phyloP scores from a whole-genome alignment of 345 rosid genomes.

The Boechera retrofracta region DNA sequence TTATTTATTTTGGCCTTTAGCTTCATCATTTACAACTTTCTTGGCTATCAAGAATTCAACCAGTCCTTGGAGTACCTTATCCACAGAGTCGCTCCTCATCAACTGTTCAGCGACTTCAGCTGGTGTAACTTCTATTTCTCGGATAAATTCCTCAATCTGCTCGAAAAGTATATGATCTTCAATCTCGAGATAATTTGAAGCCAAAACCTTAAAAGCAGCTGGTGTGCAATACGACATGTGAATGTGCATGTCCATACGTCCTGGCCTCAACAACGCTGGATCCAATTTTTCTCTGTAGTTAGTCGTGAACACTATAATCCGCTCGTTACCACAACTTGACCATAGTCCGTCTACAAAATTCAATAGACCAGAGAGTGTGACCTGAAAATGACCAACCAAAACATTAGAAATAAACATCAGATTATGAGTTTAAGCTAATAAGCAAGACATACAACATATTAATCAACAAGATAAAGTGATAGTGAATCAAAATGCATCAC shows the following conservation, averaged over 20 bases:
- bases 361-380: constrained; percentile 58
- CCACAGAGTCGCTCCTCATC: constrained; percentile 52
- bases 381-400: constrained; percentile 26
- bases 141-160: constrained; percentile 46
- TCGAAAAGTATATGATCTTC: constrained; percentile 41
- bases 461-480: not conserved
- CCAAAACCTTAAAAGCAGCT: constrained; percentile 47
- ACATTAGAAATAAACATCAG: not conserved
- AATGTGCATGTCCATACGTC: constrained; percentile 75
- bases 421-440: not conserved
- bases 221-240: constrained; percentile 66
- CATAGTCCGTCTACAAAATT: constrained; percentile 74
- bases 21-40: constrained; percentile 35
- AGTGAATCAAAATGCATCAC: constrained; percentile 16
- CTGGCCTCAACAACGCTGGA: constrained; percentile 65
- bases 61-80: constrained; percentile 43
- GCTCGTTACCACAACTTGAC: constrained; percentile 70
- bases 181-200: constrained; percentile 51
- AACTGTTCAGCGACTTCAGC: constrained; percentile 61
- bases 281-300: constrained; percentile 67
- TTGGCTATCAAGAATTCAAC: constrained; percentile 43
- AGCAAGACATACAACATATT: not conserved
- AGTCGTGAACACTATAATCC: constrained; percentile 74
- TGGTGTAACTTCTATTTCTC: constrained; percentile 44
- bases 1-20: not conserved